Percentiles rank a stretch among this genome's conserved stretches.
phyloP scores from a whole-genome alignment of 83 land plant species.

The Isoetes engelmannii region DNA sequence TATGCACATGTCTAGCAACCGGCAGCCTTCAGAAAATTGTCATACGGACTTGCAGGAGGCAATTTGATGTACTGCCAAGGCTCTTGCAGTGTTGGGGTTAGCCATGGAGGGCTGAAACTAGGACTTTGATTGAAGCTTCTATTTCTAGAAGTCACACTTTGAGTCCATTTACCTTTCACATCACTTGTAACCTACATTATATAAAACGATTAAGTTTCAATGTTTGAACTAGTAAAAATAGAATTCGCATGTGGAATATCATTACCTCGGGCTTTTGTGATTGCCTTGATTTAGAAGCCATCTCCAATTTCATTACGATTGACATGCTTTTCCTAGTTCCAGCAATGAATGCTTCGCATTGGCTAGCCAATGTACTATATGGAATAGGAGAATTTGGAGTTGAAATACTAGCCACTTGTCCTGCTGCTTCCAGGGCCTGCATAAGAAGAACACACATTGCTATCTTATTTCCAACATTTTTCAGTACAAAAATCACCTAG shows the following conservation, averaged over 20 bases:
- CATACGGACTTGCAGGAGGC: slow-evolving; percentile 13
- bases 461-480: background rate
- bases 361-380: slow-evolving; percentile 70
- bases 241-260: no score
- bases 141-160: background rate
- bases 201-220: no score
- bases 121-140: slow-evolving; percentile 7
- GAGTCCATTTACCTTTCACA: slow-evolving; percentile 7
- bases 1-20: background rate
- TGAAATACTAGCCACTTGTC: slow-evolving; percentile 63
- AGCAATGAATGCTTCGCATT: slow-evolving; percentile 72
- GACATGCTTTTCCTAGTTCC: slow-evolving; percentile 72
- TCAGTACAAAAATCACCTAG: no score
- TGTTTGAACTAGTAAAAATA: no score
- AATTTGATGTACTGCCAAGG: slow-evolving; percentile 2
- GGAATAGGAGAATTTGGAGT: slow-evolving; percentile 63
- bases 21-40: slow-evolving; percentile 11
- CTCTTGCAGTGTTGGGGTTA: slow-evolving; percentile 14
- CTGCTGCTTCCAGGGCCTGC: slow-evolving; percentile 70
- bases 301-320: slow-evolving; percentile 46
- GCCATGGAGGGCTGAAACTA: slow-evolving; percentile 22
- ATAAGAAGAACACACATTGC: background rate
- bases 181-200: no score
- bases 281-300: no score
- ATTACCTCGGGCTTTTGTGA: no score